Evolutionary conservation across 768 basidiomycete genomes (phyloP), one percentile per base, ranked within the genome.

Genomic region (Lactifluus echinatus): DNA sequence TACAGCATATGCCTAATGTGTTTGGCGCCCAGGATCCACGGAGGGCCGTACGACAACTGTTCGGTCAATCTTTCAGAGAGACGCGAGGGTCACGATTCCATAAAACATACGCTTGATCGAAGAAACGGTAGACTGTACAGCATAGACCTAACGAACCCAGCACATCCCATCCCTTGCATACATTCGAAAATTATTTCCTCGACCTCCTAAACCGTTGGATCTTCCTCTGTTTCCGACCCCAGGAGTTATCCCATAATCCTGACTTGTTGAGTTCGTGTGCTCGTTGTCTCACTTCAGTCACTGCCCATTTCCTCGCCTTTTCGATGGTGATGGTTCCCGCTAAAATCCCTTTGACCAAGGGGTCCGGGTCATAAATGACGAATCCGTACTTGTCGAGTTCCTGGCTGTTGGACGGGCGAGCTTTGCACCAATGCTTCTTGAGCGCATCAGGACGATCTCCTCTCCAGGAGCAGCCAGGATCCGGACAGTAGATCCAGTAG

Each of bases 381-480:
- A 10, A 15, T 4, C 19, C 2, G 0, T 4, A 0, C 4, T 36
- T 43, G 36, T 31, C 34, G 4, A 3, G 17, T 21, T 29, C 29
- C 34, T 19, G 49, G 12, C 15, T 49, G 26, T 2, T 50, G 34
- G 42, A 42, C 24, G 24, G 42, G 42, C 55, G 58, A 5, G n/a
- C 29, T 0, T 4, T 10, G 3, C 2, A 8, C 17, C 14, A n/a
- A 21, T 59, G 58, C 8, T 15, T 44, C 10, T 4, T 31, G 8
- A 59, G 24, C 4, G 3, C n/a, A 29, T 59, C 53, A 21, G 8
- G 14, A 14, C 53, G 53, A 10, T 39, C 28, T 2, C 58, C 58
- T 44, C 47, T 59, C 53, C 53, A 59, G 0, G 42, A n/a, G 10
- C 58, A 59, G 24, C n/a, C 28, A 12, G 8, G n/a, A 8, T 19